Conservation (phyloP, 352 stramenopile genomes). For the Pythium aquatile region DNA sequence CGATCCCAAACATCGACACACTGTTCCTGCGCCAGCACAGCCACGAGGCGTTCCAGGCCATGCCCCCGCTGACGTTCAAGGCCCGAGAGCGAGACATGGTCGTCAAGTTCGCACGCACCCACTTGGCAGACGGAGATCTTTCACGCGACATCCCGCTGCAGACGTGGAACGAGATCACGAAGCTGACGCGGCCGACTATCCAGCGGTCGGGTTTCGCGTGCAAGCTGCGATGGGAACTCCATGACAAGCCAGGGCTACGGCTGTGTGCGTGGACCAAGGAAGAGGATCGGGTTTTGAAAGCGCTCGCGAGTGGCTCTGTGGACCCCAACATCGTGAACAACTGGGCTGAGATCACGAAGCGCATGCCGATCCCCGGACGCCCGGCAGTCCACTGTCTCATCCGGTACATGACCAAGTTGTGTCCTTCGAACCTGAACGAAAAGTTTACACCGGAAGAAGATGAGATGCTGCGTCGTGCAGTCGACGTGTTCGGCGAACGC, state of each 20-base stretch:
- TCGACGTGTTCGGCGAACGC: conserved; percentile 71
- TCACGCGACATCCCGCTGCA: conserved; percentile 31
- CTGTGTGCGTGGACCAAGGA: conserved; percentile 30
- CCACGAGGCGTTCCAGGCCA: conserved; percentile 59
- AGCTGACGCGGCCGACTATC: conserved; percentile 36
- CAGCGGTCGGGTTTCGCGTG: conserved; percentile 66
- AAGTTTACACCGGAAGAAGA: conserved; percentile 34
- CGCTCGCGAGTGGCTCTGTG: conserved; percentile 19
- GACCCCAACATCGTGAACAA: conserved; percentile 23
- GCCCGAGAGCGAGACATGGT: conserved; percentile 56
- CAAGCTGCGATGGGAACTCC: conserved; percentile 72
- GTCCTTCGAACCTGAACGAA: conserved; percentile 25
- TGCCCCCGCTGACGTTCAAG: conserved; percentile 48
- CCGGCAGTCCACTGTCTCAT: conserved; percentile 32
- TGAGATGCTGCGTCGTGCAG: conserved; percentile 23
- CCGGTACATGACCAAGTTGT: conserved; percentile 32
- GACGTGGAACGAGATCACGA: conserved; percentile 47
- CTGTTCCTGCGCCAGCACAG: conserved; percentile 45
- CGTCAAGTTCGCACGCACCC: conserved; percentile 38
- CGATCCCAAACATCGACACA: conserved; percentile 51
- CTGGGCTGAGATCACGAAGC: conserved; percentile 28
- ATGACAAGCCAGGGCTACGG: conserved; percentile 55
- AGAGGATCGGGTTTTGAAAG: conserved; percentile 22
- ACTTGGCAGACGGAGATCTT: conserved; percentile 7
- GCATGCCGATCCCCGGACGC: conserved; percentile 23